phyloP scores from a whole-genome alignment of 495 filamentous ascomycete genomes.

The Hyaloscypha finlandica region DNA sequence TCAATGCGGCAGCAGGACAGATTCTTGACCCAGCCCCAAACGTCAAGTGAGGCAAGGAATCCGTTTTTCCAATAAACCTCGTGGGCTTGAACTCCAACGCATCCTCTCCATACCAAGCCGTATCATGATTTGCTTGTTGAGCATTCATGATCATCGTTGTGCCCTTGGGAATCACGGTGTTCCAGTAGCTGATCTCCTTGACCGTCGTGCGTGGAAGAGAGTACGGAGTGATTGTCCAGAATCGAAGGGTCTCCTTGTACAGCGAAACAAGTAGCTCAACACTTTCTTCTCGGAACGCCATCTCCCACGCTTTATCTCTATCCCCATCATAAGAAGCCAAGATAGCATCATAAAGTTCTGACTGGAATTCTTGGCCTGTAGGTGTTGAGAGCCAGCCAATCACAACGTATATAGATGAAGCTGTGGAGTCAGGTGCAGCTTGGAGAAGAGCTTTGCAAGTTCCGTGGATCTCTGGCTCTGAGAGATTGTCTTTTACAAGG shows the following conservation, averaged over 20 bases:
- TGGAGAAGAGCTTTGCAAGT: conserved; percentile 5
- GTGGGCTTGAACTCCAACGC: conserved; percentile 5
- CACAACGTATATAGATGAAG: not conserved
- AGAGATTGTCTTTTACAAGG: conserved; percentile 7
- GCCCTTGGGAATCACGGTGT: conserved; percentile 12
- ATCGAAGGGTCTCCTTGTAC: conserved; percentile 16
- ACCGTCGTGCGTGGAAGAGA: not conserved
- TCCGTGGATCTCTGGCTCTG: conserved; percentile 6
- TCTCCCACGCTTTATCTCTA: conserved; percentile 16
- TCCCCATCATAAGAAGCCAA: conserved; percentile 7
- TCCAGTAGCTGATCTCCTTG: conserved; percentile 3
- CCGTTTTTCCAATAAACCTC: conserved; percentile 1
- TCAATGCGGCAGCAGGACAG: conserved; percentile 1
- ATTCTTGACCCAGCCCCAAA: conserved; percentile 2
- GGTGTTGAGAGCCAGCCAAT: conserved; percentile 14
- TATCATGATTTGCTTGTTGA: conserved; percentile 9
- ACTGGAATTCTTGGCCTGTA: conserved; percentile 8
- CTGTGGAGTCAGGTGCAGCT: conserved; percentile 10
- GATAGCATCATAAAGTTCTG: conserved; percentile 9
- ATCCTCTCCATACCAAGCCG: conserved; percentile 3
- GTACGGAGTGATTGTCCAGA: conserved; percentile 2
- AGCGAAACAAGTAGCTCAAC: conserved; percentile 4
- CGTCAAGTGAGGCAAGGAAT: not conserved
- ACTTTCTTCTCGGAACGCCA: conserved; percentile 12
- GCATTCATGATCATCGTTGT: conserved; percentile 10